These are phyloP conservation scores for Lactifluus hygrophoroides DNA, from an alignment of 768 basidiomycete species.

Conservation along the genomic window DNA sequence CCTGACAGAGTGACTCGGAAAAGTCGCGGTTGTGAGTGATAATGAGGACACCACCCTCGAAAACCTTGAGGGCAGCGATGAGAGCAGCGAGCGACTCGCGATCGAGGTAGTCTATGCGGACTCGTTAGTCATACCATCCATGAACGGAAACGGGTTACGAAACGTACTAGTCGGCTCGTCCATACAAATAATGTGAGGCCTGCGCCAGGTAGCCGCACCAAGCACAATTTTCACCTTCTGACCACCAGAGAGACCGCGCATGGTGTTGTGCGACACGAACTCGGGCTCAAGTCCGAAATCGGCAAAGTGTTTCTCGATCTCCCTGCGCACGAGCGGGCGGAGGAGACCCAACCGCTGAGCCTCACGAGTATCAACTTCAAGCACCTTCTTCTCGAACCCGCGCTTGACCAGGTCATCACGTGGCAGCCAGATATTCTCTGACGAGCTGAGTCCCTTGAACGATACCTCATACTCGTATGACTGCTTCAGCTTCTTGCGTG, in stretches of 20 bases:
- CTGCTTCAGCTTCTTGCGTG: slow-evolving; percentile 98
- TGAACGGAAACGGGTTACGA: slow-evolving; percentile 9
- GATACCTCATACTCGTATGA: slow-evolving; percentile 98
- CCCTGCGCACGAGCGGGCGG: slow-evolving; percentile 93
- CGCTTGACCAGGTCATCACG: slow-evolving; percentile 97
- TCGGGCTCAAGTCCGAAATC: slow-evolving; percentile 99
- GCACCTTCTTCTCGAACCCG: slow-evolving; percentile 98
- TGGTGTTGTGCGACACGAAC: slow-evolving; percentile 98
- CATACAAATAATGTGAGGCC: slow-evolving; percentile 93
- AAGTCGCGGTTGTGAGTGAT: slow-evolving; percentile 99
- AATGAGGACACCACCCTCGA: slow-evolving; percentile 96
- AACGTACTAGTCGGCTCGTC: slow-evolving; percentile 88
- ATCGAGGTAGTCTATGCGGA: slow-evolving; percentile 91
- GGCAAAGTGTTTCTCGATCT: slow-evolving; percentile 98
- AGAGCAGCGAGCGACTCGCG: slow-evolving; percentile 98
- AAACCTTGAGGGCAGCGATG: slow-evolving; percentile 95
- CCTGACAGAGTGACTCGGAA: slow-evolving; percentile 95
- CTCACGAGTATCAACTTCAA: slow-evolving; percentile 96
- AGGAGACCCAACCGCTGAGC: slow-evolving; percentile 93
- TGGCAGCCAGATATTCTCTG: slow-evolving; percentile 96
- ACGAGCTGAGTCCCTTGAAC: slow-evolving; percentile 89
- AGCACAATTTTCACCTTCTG: slow-evolving; percentile 99
- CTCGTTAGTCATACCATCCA: slow-evolving; percentile 6
- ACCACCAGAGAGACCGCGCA: slow-evolving; percentile 97
- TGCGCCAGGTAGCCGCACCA: slow-evolving; percentile 97